A percentile compares a stretch with the other conserved stretches of the same genome.
phyloP scores from a whole-genome alignment of 164 flowering plant species.

The Berberis vulgaris region DNA sequence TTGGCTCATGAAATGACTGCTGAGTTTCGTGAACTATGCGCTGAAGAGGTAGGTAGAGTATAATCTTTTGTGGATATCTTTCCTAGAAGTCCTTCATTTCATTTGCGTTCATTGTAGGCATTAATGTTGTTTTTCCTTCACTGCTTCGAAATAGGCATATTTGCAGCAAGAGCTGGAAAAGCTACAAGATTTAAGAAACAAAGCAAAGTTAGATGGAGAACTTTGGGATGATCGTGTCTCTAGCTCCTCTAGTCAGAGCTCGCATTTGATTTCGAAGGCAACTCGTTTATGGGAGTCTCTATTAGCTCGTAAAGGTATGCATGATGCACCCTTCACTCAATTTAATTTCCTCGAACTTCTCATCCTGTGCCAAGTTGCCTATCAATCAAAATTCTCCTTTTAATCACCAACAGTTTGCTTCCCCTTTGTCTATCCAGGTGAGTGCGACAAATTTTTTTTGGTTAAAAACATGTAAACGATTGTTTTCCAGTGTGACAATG shows the following conservation, averaged over 20 bases:
- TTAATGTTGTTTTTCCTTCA: slow-evolving; percentile 6
- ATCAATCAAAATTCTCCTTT: too few relatives aligned
- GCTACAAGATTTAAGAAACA: too few relatives aligned
- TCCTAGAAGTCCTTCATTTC: neutral
- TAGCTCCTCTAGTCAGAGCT: slow-evolving; percentile 75
- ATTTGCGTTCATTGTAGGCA: neutral
- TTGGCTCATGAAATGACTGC: slow-evolving; percentile 98
- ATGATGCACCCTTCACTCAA: neutral
- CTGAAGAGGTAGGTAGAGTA: slow-evolving; percentile 75
- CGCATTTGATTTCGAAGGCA: slow-evolving; percentile 92
- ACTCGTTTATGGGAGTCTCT: slow-evolving; percentile 96
- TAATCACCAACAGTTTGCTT: too few relatives aligned
- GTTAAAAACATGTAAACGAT: too few relatives aligned
- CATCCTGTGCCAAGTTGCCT: too few relatives aligned
- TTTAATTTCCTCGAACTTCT: too few relatives aligned
- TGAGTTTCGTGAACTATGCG: slow-evolving; percentile 97
- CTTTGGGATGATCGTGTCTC: slow-evolving; percentile 52
- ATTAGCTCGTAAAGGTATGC: slow-evolving; percentile 71
- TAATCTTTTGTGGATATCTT: neutral
- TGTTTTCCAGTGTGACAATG: too few relatives aligned
- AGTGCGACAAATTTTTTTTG: too few relatives aligned
- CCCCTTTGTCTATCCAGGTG: too few relatives aligned
- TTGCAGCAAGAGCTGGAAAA: slow-evolving; percentile 95
- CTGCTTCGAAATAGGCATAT: slow-evolving; percentile 61
- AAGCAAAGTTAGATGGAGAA: too few relatives aligned